phyloP scores from a whole-genome alignment of 768 basidiomycete genomes.

The Suillus paluster region DNA sequence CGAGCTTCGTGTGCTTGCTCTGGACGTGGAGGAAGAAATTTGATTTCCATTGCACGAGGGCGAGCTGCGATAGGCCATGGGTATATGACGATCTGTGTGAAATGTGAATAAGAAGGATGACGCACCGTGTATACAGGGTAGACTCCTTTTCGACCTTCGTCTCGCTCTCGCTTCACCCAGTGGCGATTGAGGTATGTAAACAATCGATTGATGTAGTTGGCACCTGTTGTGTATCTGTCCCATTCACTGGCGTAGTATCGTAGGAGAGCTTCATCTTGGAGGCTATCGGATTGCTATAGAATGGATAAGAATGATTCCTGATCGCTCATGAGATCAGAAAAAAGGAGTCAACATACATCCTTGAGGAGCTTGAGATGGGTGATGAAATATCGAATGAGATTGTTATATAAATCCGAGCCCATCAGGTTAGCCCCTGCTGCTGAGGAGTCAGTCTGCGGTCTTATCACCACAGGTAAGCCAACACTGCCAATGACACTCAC shows the following conservation, averaged over 20 bases:
- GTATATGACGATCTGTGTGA: conserved; percentile 5
- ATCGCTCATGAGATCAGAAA: conserved; percentile 3
- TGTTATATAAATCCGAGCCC: conserved; percentile 97
- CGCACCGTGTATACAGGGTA: conserved; percentile 95
- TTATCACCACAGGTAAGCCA: conserved; percentile 14
- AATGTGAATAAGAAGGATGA: conserved; percentile 14
- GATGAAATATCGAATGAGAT: conserved; percentile 90
- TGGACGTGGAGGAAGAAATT: conserved; percentile 92
- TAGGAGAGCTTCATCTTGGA: conserved; percentile 87
- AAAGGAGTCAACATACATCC: conserved; percentile 53
- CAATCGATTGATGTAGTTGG: conserved; percentile 95
- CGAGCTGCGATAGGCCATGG: conserved; percentile 56
- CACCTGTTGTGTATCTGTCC: conserved; percentile 96
- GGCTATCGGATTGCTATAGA: conserved; percentile 69
- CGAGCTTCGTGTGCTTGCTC: conserved; percentile 78
- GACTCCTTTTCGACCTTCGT: conserved; percentile 93
- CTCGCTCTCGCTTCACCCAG: conserved; percentile 98
- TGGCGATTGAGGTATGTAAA: conserved; percentile 99
- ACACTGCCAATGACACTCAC: conserved; percentile 47
- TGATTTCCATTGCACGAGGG: conserved; percentile 94
- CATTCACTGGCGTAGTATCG: conserved; percentile 93
- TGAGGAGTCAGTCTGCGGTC: conserved; percentile 15
- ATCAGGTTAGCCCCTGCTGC: conserved; percentile 91
- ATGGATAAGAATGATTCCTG: conserved; percentile 17
- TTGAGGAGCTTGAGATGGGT: conserved; percentile 71